Base-by-base conservation (phyloP, 169 alveolate species). In the Condylostoma magnum region DNA sequence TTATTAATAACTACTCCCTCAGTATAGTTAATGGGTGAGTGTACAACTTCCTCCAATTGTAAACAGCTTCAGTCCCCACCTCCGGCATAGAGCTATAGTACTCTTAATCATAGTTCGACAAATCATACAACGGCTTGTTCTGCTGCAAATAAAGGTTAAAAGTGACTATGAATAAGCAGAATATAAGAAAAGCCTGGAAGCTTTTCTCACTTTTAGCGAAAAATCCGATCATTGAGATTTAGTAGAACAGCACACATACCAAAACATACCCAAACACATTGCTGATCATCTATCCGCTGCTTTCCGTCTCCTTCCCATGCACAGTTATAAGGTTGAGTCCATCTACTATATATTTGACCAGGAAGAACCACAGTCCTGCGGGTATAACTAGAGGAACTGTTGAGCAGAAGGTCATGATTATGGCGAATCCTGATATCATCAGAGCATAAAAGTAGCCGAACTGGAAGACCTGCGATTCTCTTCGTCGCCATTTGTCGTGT, bases 371-470 rank as follows among this genome's bases (percentile, higher is more conserved):
- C 2, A 76, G 51, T 43, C 87, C 90, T 0, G 78, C 81, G 3
- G 83, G 78, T 0, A 81, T 41, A 2, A 79, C 73, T 43, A 83
- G 30, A 0, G 90, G 90, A 3, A 83, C 81, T 28, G 83, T 68
- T n/a, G 84, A 55, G 27, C 84, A 54, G 58, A 73, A 83, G 28
- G 82, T 52, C 36, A 79, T 34, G 12, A 79, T 57, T 2, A 83
- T 83, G 15, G 79, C 77, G 44, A 78, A 78, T 20, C 73, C 51
- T n/a, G 79, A 66, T 38, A 83, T 43, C 43, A 50, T 69, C 27
- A 79, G 72, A 27, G 90, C 90, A 33, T 78, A 78, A 65, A 58
- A 83, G 69, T 72, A 83, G 28, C 90, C 90, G 60, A 68, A 83
- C 37, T 66, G 58, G 77, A 78, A 83, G 34, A 75, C 73, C 55